Evolutionary conservation across 352 stramenopile genomes (phyloP), one percentile per base, ranked within the genome.

Genomic region (Pythium dissimile): DNA sequence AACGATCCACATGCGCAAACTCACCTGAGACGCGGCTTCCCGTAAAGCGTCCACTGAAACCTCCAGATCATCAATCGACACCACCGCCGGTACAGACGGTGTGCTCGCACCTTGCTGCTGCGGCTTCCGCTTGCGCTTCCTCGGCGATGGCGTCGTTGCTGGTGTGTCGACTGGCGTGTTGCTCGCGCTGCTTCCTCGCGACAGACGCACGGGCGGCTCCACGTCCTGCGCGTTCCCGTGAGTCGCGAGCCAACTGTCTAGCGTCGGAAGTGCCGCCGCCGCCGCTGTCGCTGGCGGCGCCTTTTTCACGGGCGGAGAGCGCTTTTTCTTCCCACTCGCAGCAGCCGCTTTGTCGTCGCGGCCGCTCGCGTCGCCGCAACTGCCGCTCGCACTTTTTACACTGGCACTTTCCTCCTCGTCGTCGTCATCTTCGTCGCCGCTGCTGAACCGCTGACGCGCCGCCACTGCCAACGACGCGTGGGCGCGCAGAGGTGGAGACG

Each of bases 61-160:
- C n/a, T 51, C 38, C 26, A 58, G 26, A 3, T 62, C 52, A n/a
- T 67, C 59, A 10, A 67, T 45, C 15, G 51, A 58, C 11, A 45
- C 10, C 12, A 27, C n/a, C 28, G 32, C 16, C 3, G 23, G 28
- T n/a, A 4, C 24, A 7, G 39, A 8, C 34, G 49, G 10, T 23
- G 41, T 24, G 21, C 42, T 53, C 4, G 15, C 30, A n/a, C 21
- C 12, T 30, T 32, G 5, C 34, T 30, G 15, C 37, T 50, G 52
- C 21, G 34, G 23, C 38, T 51, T 57, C 26, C 28, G 34, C 56
- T 56, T 55, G 52, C 59, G 51, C 51, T 61, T 67, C 35, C 52
- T 59, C 10, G 48, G 57, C 46, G 56, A 64, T 15, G 54, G 37
- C 26, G 37, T 58, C 50, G 50, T 58, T 11, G 32, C 24, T 7